A percentile compares a stretch with the other conserved stretches of the same genome.
Evolutionary conservation across 2,329 filamentous ascomycete species (phyloP).

Genomic region (Exophiala xenobiotica): DNA sequence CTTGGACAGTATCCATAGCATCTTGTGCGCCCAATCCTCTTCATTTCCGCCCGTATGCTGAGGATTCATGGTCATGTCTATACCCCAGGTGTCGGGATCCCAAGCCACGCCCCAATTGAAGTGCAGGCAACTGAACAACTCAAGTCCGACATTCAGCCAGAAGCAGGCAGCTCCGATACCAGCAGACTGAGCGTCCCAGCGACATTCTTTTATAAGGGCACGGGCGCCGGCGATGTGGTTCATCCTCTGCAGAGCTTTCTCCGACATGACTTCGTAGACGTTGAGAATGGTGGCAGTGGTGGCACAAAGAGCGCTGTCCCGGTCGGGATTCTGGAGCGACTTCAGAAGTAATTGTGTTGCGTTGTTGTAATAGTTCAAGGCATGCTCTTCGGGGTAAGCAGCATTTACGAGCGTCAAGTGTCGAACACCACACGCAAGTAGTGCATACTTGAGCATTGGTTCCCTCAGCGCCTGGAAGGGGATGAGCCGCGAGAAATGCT

Average conservation of each 20-base stretch:
- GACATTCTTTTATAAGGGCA: constrained; percentile 83
- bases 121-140: constrained; percentile 82
- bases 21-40: constrained; percentile 83
- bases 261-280: constrained; percentile 90
- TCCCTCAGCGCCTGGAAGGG: constrained; percentile 79
- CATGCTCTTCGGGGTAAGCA: constrained; percentile 69
- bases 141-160: constrained; percentile 89
- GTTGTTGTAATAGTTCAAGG: constrained; percentile 78
- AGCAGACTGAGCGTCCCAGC: constrained; percentile 76
- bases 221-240: constrained; percentile 84
- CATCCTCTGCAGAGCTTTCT: constrained; percentile 75
- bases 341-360: constrained; percentile 76
- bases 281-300: constrained; percentile 85
- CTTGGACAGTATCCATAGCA: constrained; percentile 84
- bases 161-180: constrained; percentile 87
- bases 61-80: constrained; percentile 71
- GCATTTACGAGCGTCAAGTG: constrained; percentile 72
- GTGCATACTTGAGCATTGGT: constrained; percentile 84
- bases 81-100: constrained; percentile 86
- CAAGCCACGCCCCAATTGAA: constrained; percentile 85
- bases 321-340: constrained; percentile 77
- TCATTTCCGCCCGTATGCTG: constrained; percentile 61
- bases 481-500: constrained; percentile 82
- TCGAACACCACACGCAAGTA: constrained; percentile 82
- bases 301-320: constrained; percentile 80